Base-by-base conservation (phyloP, 108 stramenopile species). In the Aurantiochytrium sp. region DNA sequence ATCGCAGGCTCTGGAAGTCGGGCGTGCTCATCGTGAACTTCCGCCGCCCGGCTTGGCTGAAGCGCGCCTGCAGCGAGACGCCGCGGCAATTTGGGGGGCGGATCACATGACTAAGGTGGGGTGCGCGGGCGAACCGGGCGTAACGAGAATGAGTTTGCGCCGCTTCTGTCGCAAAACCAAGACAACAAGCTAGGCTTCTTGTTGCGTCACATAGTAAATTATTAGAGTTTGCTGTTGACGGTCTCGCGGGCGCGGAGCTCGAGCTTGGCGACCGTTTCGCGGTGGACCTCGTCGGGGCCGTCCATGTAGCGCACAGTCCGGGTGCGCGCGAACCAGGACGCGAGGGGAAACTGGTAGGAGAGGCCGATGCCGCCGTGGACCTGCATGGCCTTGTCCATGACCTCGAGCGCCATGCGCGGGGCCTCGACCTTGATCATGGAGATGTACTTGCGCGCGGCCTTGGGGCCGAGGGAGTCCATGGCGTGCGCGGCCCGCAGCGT, bases 221-320 rank as follows among this genome's bases (percentile, higher is more conserved):
- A 54, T 54, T 54, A 54, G 21, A 54, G 53, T 54, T 54, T 54
- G 53, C 53, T 54, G n/a, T n/a, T 65, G 27, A 34, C 45, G 36
- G 6, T 81, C 30, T 81, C 42, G 45, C 45, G 73, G 6, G 39
- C 73, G 85, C 87, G 87, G 19, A 42, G 45, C 65, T 89, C 86
- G 27, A 69, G 69, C 50, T 81, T 42, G 27, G 91, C 91, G 3
- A 92, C 55, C 37, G 91, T 91, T 21, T 89, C 87, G 22, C 34
- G 30, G 89, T 92, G 98, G 24, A 99, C 98, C 37, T 95, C 97
- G 91, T 99, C 98, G 0, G 98, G 98, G 6, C 98, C 98, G 90
- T 99, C 98, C 1, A 97, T 97, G 87, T 98, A 95, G 50, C 97
- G 93, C 37, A 99, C 88, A 5, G 95, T 93, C 37, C 97, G 92